phyloP scores from a whole-genome alignment of 805 yeast genomes.

The Candida nitratophila region DNA sequence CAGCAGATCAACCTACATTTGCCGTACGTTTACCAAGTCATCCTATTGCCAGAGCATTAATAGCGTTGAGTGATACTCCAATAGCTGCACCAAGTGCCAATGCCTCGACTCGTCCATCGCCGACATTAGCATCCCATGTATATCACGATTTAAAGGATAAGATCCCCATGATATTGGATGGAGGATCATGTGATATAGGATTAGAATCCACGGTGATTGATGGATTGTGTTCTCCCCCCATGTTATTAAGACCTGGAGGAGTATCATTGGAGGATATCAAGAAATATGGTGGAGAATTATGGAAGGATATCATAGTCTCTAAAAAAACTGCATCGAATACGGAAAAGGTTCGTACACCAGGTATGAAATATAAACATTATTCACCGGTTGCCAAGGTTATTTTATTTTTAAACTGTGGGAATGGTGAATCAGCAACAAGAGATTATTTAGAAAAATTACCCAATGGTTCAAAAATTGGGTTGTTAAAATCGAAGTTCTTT shows the following conservation, averaged over 20 bases:
- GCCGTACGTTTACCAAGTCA: conserved; percentile 88
- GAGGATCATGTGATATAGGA: conserved; percentile 85
- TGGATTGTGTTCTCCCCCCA: conserved; percentile 80
- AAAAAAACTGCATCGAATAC: conserved; percentile 53
- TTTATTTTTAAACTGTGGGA: conserved; percentile 46
- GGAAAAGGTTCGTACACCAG: conserved; percentile 86
- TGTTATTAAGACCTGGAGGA: conserved; percentile 92
- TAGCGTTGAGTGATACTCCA: conserved; percentile 78
- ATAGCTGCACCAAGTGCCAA: conserved; percentile 98
- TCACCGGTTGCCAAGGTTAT: conserved; percentile 85
- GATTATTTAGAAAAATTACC: conserved; percentile 9
- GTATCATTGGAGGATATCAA: conserved; percentile 71
- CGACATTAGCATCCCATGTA: conserved; percentile 85
- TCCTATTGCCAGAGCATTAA: conserved; percentile 85
- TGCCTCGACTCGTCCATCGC: conserved; percentile 92
- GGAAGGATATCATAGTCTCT: conserved; percentile 61
- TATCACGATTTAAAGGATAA: conserved; percentile 68
- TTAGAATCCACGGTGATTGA: conserved; percentile 93
- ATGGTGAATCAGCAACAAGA: conserved; percentile 31
- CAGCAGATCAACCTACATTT: conserved; percentile 83
- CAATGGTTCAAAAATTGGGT: conserved; percentile 36
- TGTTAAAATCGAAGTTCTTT: conserved; percentile 39
- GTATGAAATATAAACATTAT: conserved; percentile 96
- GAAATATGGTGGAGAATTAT: conserved; percentile 54
- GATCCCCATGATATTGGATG: conserved; percentile 83